Evolutionary conservation across 352 stramenopile species (phyloP).

Genomic region (Pythium brassicae): DNA sequence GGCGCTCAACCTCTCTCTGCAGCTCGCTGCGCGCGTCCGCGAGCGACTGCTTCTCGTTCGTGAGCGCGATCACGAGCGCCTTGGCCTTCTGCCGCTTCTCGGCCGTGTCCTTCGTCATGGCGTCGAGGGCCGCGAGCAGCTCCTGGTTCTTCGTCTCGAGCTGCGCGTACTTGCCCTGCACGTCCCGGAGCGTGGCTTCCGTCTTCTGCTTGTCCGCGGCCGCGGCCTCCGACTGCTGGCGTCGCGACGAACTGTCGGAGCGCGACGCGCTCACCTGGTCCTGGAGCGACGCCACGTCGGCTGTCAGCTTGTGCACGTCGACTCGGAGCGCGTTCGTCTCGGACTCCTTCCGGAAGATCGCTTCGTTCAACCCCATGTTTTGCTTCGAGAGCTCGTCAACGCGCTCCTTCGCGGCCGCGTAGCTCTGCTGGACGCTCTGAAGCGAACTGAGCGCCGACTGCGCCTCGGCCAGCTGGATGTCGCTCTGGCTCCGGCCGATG

Average conservation of each 20-base stretch:
- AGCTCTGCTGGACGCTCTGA: constrained; percentile 39
- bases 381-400: constrained; percentile 43
- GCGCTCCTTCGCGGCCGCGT: constrained; percentile 26
- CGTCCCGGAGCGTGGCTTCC: constrained; percentile 25
- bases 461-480: constrained; percentile 51
- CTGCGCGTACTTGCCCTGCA: constrained; percentile 31
- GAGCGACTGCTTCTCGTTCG: constrained; percentile 57
- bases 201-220: constrained; percentile 41
- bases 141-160: constrained; percentile 63
- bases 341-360: constrained; percentile 49
- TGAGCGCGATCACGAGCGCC: constrained; percentile 53
- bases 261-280: constrained; percentile 33
- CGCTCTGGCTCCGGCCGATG: constrained; percentile 45
- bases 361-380: constrained; percentile 53
- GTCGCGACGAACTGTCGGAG: constrained; percentile 34
- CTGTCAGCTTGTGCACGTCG: constrained; percentile 41
- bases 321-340: constrained; percentile 35
- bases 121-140: constrained; percentile 30
- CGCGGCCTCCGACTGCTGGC: constrained; percentile 39
- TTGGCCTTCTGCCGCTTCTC: constrained; percentile 77
- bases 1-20: constrained; percentile 62
- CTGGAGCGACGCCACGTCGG: constrained; percentile 36
- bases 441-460: constrained; percentile 36
- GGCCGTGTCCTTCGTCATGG: constrained; percentile 45
- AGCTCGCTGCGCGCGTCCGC: constrained; percentile 39